Base-by-base conservation (phyloP, 1,139 yeast genomes). In the Pichia terricola region DNA sequence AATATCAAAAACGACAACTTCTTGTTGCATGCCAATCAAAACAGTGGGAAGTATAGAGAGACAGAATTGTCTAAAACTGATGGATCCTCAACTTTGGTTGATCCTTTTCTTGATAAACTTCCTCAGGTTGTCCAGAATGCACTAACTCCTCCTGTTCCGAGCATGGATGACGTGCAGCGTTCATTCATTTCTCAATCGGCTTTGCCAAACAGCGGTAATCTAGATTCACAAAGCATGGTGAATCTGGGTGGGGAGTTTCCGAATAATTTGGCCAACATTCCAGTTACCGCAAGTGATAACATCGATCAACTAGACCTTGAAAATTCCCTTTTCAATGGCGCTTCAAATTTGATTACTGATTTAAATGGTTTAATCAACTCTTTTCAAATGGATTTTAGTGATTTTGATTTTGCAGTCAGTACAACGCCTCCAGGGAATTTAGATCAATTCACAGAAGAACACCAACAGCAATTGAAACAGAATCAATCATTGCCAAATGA, bases 311-410 rank as follows among this genome's bases (percentile, higher is more conserved):
- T 49, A 10, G 60, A 57, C 32, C 36, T 59, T 1, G 62, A 59
- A 42, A 53, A 54, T 36, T 58, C 53, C 34, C 45, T 76, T 22
- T 69, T 75, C 49, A 69, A 70, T 49, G 79, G 75, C 42, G 81
- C 81, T 3, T 64, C 70, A 31, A 54, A 67, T 35, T 59, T 77
- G 48, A 78, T 77, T 22, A 67, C 68, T 41, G 80, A 75, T 48
- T 64, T 75, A 51, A 68, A 69, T 48, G 74, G 68, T 30, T 54
- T 72, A 40, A 65, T 70, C 37, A 53, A 56, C 31, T 53, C 54
- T 11, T 56, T 59, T 42, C 16, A 34, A n/a, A 6, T 34, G 11
- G 35, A 16, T 10, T n/a, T 22, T 7, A n/a, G 11, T 34, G 35
- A 11, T 7, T 22, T 34, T n/a, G 35, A 34, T 34, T 34, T 34